Conservation (phyloP, 2,329 filamentous ascomycete genomes). For the Curvularia lunata region DNA sequence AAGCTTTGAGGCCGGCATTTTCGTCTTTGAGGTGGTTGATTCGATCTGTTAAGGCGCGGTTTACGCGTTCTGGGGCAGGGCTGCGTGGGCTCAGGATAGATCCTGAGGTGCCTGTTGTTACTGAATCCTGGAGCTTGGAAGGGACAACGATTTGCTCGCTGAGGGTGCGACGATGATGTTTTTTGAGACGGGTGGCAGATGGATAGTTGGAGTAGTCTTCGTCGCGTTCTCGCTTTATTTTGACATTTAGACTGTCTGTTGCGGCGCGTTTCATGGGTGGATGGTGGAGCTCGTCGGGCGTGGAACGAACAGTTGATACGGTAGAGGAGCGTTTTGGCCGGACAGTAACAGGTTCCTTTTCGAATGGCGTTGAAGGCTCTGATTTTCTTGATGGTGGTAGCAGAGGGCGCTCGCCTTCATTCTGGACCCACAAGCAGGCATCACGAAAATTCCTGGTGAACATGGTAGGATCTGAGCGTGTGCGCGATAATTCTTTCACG, state of each 20-base stretch:
- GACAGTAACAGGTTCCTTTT: constrained; percentile 34
- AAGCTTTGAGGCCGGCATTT: constrained; percentile 23
- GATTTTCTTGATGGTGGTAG: constrained; percentile 28
- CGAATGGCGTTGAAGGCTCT: constrained; percentile 22
- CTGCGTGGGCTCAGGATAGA: constrained; percentile 21
- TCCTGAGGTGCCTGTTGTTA: not conserved
- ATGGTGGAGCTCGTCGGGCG: constrained; percentile 13
- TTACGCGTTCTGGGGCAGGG: constrained; percentile 29
- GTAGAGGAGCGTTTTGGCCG: constrained; percentile 69
- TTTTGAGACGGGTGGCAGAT: constrained; percentile 21
- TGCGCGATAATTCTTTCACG: constrained; percentile 33
- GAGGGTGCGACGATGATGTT: constrained; percentile 27
- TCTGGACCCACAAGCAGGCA: constrained; percentile 37
- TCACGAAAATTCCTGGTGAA: constrained; percentile 40
- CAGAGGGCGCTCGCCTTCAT: constrained; percentile 30
- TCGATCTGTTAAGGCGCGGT: constrained; percentile 27
- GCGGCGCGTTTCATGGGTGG: constrained; percentile 28
- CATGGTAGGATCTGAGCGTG: constrained; percentile 35
- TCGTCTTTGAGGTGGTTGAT: constrained; percentile 29
- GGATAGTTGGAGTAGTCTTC: constrained; percentile 23
- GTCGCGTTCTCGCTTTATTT: constrained; percentile 36
- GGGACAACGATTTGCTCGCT: constrained; percentile 29
- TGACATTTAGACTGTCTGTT: constrained; percentile 25
- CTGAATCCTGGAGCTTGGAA: constrained; percentile 20
- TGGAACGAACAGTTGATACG: constrained; percentile 52